A percentile compares a stretch with the other conserved stretches of the same genome.
phyloP scores from a whole-genome alignment of 1,284 basidiomycete species.

The Pterula multifida region DNA sequence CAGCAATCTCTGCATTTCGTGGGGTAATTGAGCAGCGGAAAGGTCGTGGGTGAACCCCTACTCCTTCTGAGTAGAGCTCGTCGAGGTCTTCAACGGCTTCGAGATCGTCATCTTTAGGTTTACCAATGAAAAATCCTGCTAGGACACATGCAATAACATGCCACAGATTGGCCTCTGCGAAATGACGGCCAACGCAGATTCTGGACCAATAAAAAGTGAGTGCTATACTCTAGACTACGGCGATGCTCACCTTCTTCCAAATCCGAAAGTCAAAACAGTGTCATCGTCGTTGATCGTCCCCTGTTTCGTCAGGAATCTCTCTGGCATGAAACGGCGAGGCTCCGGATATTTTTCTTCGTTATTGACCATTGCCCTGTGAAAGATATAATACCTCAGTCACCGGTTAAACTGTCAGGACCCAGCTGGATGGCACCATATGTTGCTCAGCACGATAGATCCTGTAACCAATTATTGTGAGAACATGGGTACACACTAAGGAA shows the following conservation, averaged over 20 bases:
- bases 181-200: conserved; percentile 20
- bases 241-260: conserved; percentile 18
- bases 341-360: conserved; percentile 16
- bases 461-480: background rate
- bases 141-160: conserved; percentile 25
- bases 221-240: background rate
- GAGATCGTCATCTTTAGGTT: conserved; percentile 13
- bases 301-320: conserved; percentile 17
- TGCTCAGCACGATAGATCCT: background rate
- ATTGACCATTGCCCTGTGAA: conserved; percentile 19
- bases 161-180: conserved; percentile 23
- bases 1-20: conserved; percentile 13
- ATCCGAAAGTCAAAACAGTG: conserved; percentile 18
- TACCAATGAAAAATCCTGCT: conserved; percentile 21
- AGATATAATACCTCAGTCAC: background rate
- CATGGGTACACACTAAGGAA: background rate
- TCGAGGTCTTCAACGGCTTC: conserved; percentile 18
- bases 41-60: conserved; percentile 16
- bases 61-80: conserved; percentile 13
- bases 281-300: conserved; percentile 16
- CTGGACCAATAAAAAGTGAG: background rate
- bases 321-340: conserved; percentile 18
- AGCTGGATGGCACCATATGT: background rate
- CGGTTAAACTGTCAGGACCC: background rate
- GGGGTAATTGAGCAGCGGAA: conserved; percentile 20